These are phyloP conservation scores for Sungouiella thailandica DNA, from an alignment of 805 yeast species.

Conservation along the genomic window DNA sequence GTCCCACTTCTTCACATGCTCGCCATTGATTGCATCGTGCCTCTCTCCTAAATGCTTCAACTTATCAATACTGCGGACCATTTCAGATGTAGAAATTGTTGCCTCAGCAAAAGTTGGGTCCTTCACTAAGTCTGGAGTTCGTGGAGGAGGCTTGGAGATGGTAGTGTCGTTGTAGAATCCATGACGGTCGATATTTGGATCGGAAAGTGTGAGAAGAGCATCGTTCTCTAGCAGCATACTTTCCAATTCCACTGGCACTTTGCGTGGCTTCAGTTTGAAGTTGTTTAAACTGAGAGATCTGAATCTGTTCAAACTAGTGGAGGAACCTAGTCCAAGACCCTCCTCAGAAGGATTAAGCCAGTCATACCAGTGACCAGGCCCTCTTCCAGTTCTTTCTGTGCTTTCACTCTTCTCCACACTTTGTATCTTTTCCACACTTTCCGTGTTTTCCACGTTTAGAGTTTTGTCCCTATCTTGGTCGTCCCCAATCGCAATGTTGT, in stretches of 20 bases:
- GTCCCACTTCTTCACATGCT: conserved; percentile 42
- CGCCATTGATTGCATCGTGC: conserved; percentile 40
- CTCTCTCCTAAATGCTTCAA: conserved; percentile 36
- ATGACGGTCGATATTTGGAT: conserved; percentile 40
- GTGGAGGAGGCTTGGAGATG: not conserved
- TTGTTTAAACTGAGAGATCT: not conserved
- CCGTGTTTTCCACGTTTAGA: no score
- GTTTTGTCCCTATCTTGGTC: no score
- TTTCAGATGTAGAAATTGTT: not conserved
- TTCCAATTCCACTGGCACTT: conserved; percentile 43
- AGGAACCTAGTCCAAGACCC: not conserved
- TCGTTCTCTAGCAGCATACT: conserved; percentile 9
- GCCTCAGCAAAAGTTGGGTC: not conserved
- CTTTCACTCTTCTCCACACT: no score
- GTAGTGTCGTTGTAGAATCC: conserved; percentile 39
- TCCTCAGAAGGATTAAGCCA: conserved; percentile 10
- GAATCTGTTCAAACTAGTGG: not conserved
- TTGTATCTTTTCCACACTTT: no score
- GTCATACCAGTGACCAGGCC: conserved; percentile 5
- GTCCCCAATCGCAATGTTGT: no score
- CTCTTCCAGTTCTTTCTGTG: not conserved
- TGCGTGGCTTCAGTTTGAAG: not conserved
- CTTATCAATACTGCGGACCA: conserved; percentile 16
- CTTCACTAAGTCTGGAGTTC: not conserved
- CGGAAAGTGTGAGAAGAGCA: conserved; percentile 8